Evolutionary conservation across 495 filamentous ascomycete species (phyloP), one percentile per base, ranked within the genome.

Genomic region (Lasiosphaeria ovina): DNA sequence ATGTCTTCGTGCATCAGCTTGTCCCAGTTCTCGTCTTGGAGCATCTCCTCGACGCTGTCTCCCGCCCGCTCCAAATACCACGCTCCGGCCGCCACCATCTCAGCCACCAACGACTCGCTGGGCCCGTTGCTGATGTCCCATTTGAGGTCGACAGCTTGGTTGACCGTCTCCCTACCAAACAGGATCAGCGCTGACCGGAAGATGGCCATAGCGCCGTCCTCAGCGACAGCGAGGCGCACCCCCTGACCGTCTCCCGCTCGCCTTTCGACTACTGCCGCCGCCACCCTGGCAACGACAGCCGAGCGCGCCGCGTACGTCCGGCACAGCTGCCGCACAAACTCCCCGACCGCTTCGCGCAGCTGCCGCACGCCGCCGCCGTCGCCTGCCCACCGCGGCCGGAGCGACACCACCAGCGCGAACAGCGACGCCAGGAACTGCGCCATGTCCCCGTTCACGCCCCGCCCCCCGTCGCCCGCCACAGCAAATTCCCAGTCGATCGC

Each of bases 1-100:
- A 35, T 52, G 17, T 32, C 11, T 34, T 55, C 53, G 3, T 31
- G 14, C 53, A 42, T 55, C 38, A 55, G 38, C 16, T 55, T 10
- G 6, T 17, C 10, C 53, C 53, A 55, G 35, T 55, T 55, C 6
- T 24, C 17, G 6, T 17, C 35, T 10, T 14, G 4, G 6, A 55
- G 6, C 53, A 55, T 44, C 14, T 55, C 38, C n/a, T 42, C 35
- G 3, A 40, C 17, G 10, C 35, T 32, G 12, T 32, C 33, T 7
- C 36, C 36, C 7, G 53, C 53, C 3, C 36, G 36, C 53, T 55
- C 53, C 53, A 55, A 24, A n/a, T 44, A 55, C 35, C 53, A 55
- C 6, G 31, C 38, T 17, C 53, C 53, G 14, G 14, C 51, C 34
- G 36, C 16, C 34, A 54, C 51, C 34, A 54, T 38, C 34, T 54